Evolutionary conservation across 495 filamentous ascomycete genomes (phyloP), one percentile per base, ranked within the genome.

Genomic region (Xylaria venustula): DNA sequence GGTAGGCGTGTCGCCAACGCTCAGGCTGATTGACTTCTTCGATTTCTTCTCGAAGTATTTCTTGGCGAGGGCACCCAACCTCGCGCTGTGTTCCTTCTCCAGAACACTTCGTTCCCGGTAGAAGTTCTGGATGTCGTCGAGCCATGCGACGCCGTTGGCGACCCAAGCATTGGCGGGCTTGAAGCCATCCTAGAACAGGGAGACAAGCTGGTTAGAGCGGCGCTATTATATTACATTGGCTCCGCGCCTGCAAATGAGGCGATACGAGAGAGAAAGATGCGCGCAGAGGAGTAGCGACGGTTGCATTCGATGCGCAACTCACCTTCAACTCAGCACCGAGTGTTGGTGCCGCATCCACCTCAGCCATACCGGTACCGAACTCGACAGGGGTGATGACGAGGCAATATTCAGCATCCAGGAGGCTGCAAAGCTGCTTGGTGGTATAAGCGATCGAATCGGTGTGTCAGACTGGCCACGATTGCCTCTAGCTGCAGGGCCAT

Each of bases 31-130:
- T 28, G 90, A 87, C 78, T 95, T 97, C 78, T 88, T 93, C 14
- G 88, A 85, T 77, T 97, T 98, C 79, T 94, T 96, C 71, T 99
- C 95, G 66, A 90, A 91, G 77, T 96, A 97, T 71, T 92, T 96
- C 81, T 92, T 94, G 55, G 92, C 92, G 51, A 99, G 78, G 2
- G 85, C 87, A 59, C 84, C 90, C 37, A 99, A 84, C 76, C 91
- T 97, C 46, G 86, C 78, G 62, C 90, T 88, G 74, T 99, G 97
- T 72, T 98, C 95, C 75, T 96, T 97, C 75, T 99, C 94, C 70
- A 98, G 96, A 17, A 71, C 85, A 64, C 91, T 91, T 54, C 95
- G 85, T 74, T 99, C 94, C 32, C 94, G 88, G 79, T 97, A 99
- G 77, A 97, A 99, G 69, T 89, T 87, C 75, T 98, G 91, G 65